Evolutionary conservation across 441 rosid species (phyloP).

Genomic region (Populus trichocarpa): DNA sequence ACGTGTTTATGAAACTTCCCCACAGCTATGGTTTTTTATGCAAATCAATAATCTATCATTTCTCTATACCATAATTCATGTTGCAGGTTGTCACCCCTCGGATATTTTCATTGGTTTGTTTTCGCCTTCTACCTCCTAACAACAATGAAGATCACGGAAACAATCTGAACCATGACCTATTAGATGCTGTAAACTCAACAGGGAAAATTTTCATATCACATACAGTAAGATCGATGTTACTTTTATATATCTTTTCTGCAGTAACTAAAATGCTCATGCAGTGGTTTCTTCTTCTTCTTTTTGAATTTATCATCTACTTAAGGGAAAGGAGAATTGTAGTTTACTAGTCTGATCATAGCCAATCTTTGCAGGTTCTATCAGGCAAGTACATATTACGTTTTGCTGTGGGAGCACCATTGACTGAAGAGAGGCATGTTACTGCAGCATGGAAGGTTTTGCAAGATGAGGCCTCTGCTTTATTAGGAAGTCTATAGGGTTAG

Average conservation of each 20-base stretch:
- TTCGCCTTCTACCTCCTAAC: slow-evolving; percentile 47
- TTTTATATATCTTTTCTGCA: background rate
- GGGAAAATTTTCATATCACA: slow-evolving; percentile 83
- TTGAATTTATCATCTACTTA: background rate
- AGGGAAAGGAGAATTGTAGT: background rate
- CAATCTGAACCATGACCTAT: slow-evolving; percentile 46
- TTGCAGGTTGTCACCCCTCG: slow-evolving; percentile 72
- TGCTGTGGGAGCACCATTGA: slow-evolving; percentile 82
- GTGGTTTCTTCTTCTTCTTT: background rate
- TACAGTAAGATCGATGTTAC: slow-evolving; percentile 46
- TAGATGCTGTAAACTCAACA: slow-evolving; percentile 72
- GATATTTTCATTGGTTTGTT: slow-evolving; percentile 71
- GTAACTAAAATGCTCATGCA: background rate
- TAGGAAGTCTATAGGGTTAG: slow-evolving; percentile 19
- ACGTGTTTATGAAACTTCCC: background rate
- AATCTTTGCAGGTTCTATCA: slow-evolving; percentile 52
- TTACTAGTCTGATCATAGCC: background rate
- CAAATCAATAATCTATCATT: background rate
- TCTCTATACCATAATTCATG: background rate
- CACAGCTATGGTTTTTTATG: background rate
- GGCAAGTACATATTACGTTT: slow-evolving; percentile 59
- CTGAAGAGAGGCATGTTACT: slow-evolving; percentile 70
- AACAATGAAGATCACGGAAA: slow-evolving; percentile 38
- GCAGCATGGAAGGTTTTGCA: slow-evolving; percentile 75
- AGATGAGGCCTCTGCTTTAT: slow-evolving; percentile 55